These are phyloP conservation scores for Aspergillus bridgeri DNA, from an alignment of 495 filamentous ascomycete species.

Conservation along the genomic window DNA sequence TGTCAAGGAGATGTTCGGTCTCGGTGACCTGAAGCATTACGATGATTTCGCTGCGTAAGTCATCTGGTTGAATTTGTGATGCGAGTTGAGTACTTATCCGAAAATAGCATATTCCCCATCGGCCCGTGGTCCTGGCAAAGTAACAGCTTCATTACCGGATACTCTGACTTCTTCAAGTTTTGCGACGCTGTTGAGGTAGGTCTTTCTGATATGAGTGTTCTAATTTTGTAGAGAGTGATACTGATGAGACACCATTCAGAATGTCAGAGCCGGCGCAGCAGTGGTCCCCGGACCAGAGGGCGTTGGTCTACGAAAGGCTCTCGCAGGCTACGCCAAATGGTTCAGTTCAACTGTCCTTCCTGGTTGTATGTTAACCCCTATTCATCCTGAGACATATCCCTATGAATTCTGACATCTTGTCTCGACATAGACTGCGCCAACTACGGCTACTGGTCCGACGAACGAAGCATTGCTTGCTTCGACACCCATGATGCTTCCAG, in stretches of 20 bases:
- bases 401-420: constrained; percentile 14
- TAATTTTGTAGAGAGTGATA: background rate
- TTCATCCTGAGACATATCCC: background rate
- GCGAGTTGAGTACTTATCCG: background rate
- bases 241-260: constrained; percentile 14
- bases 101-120: constrained; percentile 43
- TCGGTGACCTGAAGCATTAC: constrained; percentile 50
- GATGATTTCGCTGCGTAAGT: constrained; percentile 56
- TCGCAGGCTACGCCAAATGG: constrained; percentile 53
- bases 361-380: constrained; percentile 36
- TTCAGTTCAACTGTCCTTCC: constrained; percentile 46
- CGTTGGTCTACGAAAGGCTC: constrained; percentile 53
- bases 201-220: background rate
- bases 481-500: constrained; percentile 56
- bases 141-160: constrained; percentile 44
- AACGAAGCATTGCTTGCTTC: constrained; percentile 50
- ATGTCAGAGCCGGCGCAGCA: constrained; percentile 28
- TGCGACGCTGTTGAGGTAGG: constrained; percentile 48
- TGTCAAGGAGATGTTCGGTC: constrained; percentile 57
- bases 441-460: constrained; percentile 47
- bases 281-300: constrained; percentile 38
- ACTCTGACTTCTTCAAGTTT: constrained; percentile 53
- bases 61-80: background rate
- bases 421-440: constrained; percentile 28
- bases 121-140: constrained; percentile 60